These are phyloP conservation scores for Pyrenula aspistea DNA, from an alignment of 495 filamentous ascomycete species.

Conservation along the genomic window DNA sequence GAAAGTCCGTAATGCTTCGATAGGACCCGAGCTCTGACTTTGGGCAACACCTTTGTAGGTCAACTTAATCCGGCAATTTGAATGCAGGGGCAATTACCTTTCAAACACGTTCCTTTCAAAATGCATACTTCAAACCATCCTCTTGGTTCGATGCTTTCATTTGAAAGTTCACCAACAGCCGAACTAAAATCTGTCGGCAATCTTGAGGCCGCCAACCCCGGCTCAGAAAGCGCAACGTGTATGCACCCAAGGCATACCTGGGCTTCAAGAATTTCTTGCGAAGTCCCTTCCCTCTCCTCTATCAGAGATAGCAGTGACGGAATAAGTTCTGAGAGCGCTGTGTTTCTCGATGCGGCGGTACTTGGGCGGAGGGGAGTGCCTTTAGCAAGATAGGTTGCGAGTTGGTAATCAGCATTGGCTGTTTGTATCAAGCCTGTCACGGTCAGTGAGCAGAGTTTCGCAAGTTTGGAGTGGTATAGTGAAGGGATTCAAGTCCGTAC, in stretches of 20 bases:
- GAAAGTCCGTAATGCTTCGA: conserved; percentile 52
- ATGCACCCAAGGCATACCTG: conserved; percentile 73
- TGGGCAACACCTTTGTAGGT: conserved; percentile 42
- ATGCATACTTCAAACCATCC: conserved; percentile 72
- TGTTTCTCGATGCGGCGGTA: conserved; percentile 27
- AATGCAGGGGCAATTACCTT: conserved; percentile 32
- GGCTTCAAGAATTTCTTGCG: conserved; percentile 67
- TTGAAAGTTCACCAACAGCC: conserved; percentile 31
- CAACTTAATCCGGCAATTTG: conserved; percentile 2
- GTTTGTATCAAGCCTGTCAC: conserved; percentile 59
- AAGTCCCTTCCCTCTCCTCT: conserved; percentile 40
- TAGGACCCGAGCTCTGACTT: conserved; percentile 34
- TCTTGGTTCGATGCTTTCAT: conserved; percentile 32
- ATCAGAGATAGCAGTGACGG: conserved; percentile 50
- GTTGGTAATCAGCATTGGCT: conserved; percentile 57
- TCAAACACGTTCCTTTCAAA: conserved; percentile 65
- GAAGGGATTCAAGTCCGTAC: conserved; percentile 38
- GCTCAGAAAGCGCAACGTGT: conserved; percentile 63
- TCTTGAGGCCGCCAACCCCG: conserved; percentile 41
- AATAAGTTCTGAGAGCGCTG: conserved; percentile 49
- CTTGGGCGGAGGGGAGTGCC: conserved; percentile 19
- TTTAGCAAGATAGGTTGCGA: conserved; percentile 38
- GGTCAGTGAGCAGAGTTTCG: conserved; percentile 6
- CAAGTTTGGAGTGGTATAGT: conserved; percentile 3
- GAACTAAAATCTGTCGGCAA: conserved; percentile 52